Percentiles rank a stretch among this genome's conserved stretches.
phyloP scores from a whole-genome alignment of 495 filamentous ascomycete genomes.

The Aspergillus asperescens region DNA sequence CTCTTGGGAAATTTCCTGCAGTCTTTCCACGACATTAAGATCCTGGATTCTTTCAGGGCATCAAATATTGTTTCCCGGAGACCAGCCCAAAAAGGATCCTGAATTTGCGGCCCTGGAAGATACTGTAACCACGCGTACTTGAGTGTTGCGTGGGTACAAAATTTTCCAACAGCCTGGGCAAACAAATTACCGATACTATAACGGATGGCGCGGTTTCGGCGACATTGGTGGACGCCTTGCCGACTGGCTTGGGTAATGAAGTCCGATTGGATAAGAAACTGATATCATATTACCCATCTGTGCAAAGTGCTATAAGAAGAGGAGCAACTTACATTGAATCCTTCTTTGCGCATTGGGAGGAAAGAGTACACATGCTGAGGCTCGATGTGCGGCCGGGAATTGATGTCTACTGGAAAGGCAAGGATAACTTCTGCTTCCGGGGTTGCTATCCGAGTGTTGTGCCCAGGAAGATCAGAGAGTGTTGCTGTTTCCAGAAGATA shows the following conservation, averaged over 20 bases:
- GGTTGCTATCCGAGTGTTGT: neutral
- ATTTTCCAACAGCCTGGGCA: neutral
- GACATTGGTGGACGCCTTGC: neutral
- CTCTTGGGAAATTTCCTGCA: neutral
- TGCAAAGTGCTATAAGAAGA: neutral
- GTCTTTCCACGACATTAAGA: neutral
- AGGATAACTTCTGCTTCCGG: neutral
- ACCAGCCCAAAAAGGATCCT: neutral
- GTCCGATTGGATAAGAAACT: constrained; percentile 6
- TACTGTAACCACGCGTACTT: neutral
- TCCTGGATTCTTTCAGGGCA: neutral
- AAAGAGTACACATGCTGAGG: constrained; percentile 2
- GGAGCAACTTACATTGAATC: neutral
- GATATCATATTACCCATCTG: no score
- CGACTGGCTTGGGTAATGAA: constrained; percentile 2
- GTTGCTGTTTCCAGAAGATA: neutral
- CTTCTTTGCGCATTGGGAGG: constrained; percentile 1
- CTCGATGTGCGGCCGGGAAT: neutral
- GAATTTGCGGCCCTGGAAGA: neutral
- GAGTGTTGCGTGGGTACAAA: neutral
- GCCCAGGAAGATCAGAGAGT: neutral
- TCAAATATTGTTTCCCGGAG: neutral
- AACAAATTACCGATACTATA: neutral
- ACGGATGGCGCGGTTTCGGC: neutral
- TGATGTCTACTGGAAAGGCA: neutral